Conservation (phyloP, 2,329 filamentous ascomycete species). For the Didymella glomerata region DNA sequence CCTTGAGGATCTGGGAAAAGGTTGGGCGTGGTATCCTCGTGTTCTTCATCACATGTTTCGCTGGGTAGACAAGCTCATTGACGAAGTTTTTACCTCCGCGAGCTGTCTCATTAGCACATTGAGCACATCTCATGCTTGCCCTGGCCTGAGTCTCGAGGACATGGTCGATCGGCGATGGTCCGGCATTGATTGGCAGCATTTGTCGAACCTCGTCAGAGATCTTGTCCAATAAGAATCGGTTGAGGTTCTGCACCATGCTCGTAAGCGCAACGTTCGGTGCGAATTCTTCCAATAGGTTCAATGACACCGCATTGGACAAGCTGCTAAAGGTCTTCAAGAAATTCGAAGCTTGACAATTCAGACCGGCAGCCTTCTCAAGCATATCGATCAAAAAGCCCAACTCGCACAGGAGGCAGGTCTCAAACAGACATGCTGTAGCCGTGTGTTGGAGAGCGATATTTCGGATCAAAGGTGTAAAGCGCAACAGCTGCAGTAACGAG, state of each 20-base stretch:
- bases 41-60: constrained; percentile 63
- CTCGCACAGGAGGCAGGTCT: constrained; percentile 89
- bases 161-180: constrained; percentile 70
- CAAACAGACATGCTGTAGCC: constrained; percentile 81
- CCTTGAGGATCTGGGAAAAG: constrained; percentile 93
- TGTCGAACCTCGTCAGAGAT: constrained; percentile 79
- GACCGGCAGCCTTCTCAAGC: constrained; percentile 92
- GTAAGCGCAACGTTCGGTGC: constrained; percentile 75
- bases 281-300: constrained; percentile 87
- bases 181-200: constrained; percentile 67
- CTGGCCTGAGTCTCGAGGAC: constrained; percentile 75
- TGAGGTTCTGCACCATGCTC: constrained; percentile 84
- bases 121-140: constrained; percentile 81
- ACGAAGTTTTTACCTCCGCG: constrained; percentile 80
- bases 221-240: constrained; percentile 83
- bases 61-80: constrained; percentile 85
- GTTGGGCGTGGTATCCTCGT: constrained; percentile 63
- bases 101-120: constrained; percentile 86
- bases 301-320: constrained; percentile 76
- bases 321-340: constrained; percentile 88
- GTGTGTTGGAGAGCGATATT: constrained; percentile 91
- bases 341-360: constrained; percentile 96
- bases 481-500: constrained; percentile 85
- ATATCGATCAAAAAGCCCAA: constrained; percentile 97
- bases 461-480: constrained; percentile 86